Evolutionary conservation across 495 filamentous ascomycete genomes (phyloP).

Genomic region (Hypoxylon lienhwacheense): DNA sequence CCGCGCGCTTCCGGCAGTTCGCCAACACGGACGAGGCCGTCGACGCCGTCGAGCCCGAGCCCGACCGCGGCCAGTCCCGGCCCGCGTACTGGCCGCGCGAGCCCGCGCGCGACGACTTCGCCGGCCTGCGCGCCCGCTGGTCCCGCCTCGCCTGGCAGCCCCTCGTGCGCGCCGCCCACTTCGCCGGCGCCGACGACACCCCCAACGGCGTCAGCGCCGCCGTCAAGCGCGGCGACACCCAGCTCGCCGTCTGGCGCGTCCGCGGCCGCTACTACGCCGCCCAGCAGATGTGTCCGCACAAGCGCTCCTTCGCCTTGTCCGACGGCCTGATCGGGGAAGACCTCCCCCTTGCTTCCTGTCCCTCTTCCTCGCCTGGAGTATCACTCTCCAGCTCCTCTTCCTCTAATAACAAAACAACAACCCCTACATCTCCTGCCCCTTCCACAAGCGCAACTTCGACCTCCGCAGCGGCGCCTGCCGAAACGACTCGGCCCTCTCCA

Average conservation of each 20-base stretch:
- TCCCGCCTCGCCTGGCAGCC: slow-evolving; percentile 79
- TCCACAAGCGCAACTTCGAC: slow-evolving; percentile 91
- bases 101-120: slow-evolving; percentile 71
- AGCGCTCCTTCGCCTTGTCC: slow-evolving; percentile 85
- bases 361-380: slow-evolving; percentile 45
- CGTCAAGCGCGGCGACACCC: slow-evolving; percentile 87
- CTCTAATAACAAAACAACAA: slow-evolving; percentile 5
- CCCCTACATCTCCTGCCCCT: slow-evolving; percentile 84
- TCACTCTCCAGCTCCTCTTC: slow-evolving; percentile 43
- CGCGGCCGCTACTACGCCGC: slow-evolving; percentile 83
- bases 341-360: slow-evolving; percentile 36
- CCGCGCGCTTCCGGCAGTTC: slow-evolving; percentile 82
- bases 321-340: slow-evolving; percentile 88
- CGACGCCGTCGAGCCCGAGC: slow-evolving; percentile 69
- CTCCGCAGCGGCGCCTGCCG: slow-evolving; percentile 73
- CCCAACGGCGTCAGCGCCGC: slow-evolving; percentile 71
- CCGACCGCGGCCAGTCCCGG: slow-evolving; percentile 73
- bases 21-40: slow-evolving; percentile 77
- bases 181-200: slow-evolving; percentile 62
- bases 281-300: slow-evolving; percentile 98
- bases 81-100: slow-evolving; percentile 85
- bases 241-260: slow-evolving; percentile 88
- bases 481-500: slow-evolving; percentile 75
- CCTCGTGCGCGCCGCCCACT: slow-evolving; percentile 71
- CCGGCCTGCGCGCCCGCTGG: slow-evolving; percentile 66